Evolutionary conservation across 495 filamentous ascomycete species (phyloP), one percentile per base, ranked within the genome.

Genomic region (Penicillium tannophilum): DNA sequence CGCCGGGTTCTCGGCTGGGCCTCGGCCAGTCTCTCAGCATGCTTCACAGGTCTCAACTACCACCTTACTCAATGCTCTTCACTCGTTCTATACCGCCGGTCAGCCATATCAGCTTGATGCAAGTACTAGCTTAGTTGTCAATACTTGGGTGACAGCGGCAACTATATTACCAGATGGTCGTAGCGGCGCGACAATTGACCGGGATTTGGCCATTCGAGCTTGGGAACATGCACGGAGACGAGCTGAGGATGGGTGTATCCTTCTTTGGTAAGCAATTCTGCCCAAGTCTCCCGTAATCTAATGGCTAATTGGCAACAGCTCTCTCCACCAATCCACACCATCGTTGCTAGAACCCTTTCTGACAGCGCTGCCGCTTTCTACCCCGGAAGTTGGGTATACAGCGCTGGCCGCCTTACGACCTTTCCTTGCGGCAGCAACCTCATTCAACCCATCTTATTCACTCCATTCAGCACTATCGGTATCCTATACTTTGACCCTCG

Each of bases 161-260:
- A 86, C 87, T 61, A 71, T 79, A 4, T 82, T 84, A 47, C 80
- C 81, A 0, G 86, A 90, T 64, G 90, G 88, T 28, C 82, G 80
- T 14, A 76, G 76, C 39, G 91, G 90, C 26, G 91, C 90, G 23
- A 90, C 88, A 0, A 83, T 97, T 39, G 94, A 98, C 66, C 76
- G 81, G 54, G 87, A 90, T 23, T 67, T 98, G 54, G 91, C 89
- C 2, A 79, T 86, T 16, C 83, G 91, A 66, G 94, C 92, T 28
- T 98, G 94, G 94, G 94, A 98, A 75, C 94, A 98, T 83, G 94
- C 95, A 53, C 83, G 94, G 61, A 83, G 94, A 47, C 84, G 94
- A 76, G 94, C 94, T 41, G 94, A 98, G 70, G 94, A 98, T 78
- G 93, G 92, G 12, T 97, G 92, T 67, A 90, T 98, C 59, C 79